Percentiles rank a stretch among this genome's conserved stretches.
Conservation (phyloP, 768 basidiomycete genomes). For the Filobasidium wieringae region DNA sequence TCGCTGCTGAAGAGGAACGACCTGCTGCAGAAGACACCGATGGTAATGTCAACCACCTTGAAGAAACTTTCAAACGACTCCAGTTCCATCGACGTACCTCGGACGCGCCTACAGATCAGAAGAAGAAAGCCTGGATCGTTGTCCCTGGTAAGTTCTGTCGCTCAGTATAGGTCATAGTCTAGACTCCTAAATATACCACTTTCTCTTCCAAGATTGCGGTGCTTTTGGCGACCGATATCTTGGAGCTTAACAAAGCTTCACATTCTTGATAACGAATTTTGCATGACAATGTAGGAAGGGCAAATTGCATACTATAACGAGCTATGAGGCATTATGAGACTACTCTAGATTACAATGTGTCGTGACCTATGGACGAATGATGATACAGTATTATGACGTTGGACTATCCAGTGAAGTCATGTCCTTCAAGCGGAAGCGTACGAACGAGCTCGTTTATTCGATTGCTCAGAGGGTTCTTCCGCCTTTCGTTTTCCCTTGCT, state of each 20-base stretch:
- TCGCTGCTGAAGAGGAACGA: constrained; percentile 30
- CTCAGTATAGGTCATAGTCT: background rate
- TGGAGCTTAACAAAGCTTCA: background rate
- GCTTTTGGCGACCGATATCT: background rate
- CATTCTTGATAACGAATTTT: too few relatives aligned
- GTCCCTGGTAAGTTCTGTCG: constrained; percentile 25
- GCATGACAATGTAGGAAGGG: background rate
- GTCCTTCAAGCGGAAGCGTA: background rate
- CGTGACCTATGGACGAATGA: background rate
- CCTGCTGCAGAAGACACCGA: constrained; percentile 4
- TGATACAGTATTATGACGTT: background rate
- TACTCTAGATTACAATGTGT: too few relatives aligned
- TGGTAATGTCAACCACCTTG: background rate
- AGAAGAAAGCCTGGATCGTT: constrained; percentile 35
- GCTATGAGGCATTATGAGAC: background rate
- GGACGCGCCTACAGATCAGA: background rate
- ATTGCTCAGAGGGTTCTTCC: constrained; percentile 1
- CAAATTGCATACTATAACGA: too few relatives aligned
- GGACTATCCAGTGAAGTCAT: background rate
- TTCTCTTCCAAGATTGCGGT: background rate
- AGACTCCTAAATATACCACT: background rate
- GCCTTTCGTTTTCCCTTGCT: constrained; percentile 27
- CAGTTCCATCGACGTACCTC: background rate
- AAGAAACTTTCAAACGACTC: background rate
- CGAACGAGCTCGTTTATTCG: background rate